Conservation (phyloP, 2,329 filamentous ascomycete species). For the Xylaria sp. region DNA sequence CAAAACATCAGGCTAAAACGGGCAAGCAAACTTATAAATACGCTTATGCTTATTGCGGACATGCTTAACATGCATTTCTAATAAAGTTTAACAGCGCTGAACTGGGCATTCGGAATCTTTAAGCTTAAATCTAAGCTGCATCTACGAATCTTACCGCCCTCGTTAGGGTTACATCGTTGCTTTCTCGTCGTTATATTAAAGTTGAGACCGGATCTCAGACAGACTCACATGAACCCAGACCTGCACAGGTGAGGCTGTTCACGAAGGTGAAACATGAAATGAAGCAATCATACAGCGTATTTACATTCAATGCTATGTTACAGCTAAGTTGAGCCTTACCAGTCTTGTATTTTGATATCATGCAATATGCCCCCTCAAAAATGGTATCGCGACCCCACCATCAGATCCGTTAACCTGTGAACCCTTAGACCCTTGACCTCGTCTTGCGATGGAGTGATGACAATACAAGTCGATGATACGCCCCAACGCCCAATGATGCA, state of each 20-base stretch:
- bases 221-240: neutral
- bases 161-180: conserved; percentile 1
- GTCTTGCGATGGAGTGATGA: neutral
- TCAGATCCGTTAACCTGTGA: conserved; percentile 10
- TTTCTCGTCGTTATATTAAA: neutral
- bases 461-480: conserved; percentile 21
- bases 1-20: neutral
- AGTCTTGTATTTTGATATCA: conserved; percentile 19
- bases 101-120: neutral
- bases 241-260: neutral
- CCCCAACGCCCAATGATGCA: conserved; percentile 29
- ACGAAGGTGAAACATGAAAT: neutral
- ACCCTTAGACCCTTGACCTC: neutral
- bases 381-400: conserved; percentile 17
- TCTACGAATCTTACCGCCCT: neutral
- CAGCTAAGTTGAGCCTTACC: conserved; percentile 5
- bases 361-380: conserved; percentile 13
- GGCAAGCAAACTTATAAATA: neutral
- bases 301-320: conserved; percentile 19
- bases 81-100: neutral
- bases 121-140: neutral
- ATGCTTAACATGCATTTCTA: neutral
- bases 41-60: neutral
- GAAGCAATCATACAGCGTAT: neutral
- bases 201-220: neutral